Percentiles rank a stretch among this genome's conserved stretches.
Conservation (phyloP, 257 asterid species). For the Solanum clarkiae region DNA sequence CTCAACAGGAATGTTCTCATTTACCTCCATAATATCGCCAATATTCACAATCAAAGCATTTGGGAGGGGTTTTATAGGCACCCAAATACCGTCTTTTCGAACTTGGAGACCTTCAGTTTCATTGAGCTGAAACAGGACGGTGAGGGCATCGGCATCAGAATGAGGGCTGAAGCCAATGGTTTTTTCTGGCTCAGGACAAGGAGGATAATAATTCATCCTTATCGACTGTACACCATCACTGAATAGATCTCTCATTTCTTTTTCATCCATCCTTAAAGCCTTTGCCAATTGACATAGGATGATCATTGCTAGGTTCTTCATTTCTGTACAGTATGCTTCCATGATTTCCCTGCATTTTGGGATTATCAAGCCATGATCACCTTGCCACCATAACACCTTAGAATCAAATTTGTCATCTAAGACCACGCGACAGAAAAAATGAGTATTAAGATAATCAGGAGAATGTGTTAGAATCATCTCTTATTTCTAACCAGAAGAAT, state of each 20-base stretch:
- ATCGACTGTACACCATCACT: conserved; percentile 34
- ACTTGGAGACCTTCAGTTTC: conserved; percentile 41
- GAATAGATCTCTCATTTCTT: conserved; percentile 20
- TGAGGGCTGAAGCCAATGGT: conserved; percentile 42
- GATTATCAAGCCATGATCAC: background rate
- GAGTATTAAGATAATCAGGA: background rate
- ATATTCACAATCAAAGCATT: conserved; percentile 39
- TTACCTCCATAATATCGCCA: conserved; percentile 52
- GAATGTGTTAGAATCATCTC: background rate
- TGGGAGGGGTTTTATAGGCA: conserved; percentile 27
- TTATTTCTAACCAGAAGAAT: background rate
- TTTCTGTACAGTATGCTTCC: conserved; percentile 24
- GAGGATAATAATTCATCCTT: conserved; percentile 47
- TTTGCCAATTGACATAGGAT: conserved; percentile 26
- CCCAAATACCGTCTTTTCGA: conserved; percentile 33
- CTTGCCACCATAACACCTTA: background rate
- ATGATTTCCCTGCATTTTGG: conserved; percentile 20
- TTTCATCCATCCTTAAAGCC: conserved; percentile 27
- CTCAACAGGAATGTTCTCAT: background rate
- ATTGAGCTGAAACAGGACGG: conserved; percentile 40
- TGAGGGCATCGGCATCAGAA: conserved; percentile 48
- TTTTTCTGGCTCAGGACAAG: conserved; percentile 37
- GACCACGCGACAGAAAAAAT: background rate
- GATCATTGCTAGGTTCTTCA: conserved; percentile 21
- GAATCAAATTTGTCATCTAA: background rate